Evolutionary conservation across 768 basidiomycete species (phyloP).

Genomic region (Clavulina sp.): DNA sequence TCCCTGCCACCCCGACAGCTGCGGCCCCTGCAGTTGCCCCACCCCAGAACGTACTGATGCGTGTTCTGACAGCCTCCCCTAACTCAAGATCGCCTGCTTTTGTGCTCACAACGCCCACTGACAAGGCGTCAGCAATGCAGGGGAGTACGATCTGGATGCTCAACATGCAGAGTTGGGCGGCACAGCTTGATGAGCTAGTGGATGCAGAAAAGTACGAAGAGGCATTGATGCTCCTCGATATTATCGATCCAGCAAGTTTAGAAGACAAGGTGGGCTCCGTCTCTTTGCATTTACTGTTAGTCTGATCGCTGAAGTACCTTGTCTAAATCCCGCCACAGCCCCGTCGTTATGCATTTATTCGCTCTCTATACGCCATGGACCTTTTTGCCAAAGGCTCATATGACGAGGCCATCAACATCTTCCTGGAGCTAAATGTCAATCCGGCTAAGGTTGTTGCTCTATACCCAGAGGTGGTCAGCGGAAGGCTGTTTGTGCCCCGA

Average conservation of each 20-base stretch:
- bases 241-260: slow-evolving; percentile 38
- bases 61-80: slow-evolving; percentile 43
- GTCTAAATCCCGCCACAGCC: slow-evolving; percentile 24
- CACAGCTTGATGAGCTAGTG: slow-evolving; percentile 75
- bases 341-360: slow-evolving; percentile 38
- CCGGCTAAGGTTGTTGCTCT: slow-evolving; percentile 87
- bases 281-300: too few relatives aligned
- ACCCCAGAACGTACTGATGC: slow-evolving; percentile 22
- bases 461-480: slow-evolving; percentile 68
- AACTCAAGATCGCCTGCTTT: slow-evolving; percentile 37
- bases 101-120: slow-evolving; percentile 55
- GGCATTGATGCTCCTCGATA: slow-evolving; percentile 63
- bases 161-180: slow-evolving; percentile 51
- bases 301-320: neutral
- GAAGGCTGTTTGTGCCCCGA: slow-evolving; percentile 49
- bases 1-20: slow-evolving; percentile 18
- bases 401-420: slow-evolving; percentile 67
- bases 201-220: slow-evolving; percentile 49
- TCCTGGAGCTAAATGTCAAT: slow-evolving; percentile 76
- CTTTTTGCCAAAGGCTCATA: slow-evolving; percentile 54
- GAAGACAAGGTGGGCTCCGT: slow-evolving; percentile 49
- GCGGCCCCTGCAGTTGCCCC: slow-evolving; percentile 2
- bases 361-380: slow-evolving; percentile 60
- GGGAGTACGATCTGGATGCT: slow-evolving; percentile 70
- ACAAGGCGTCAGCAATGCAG: slow-evolving; percentile 46